Percentiles rank a stretch among this genome's conserved stretches.
phyloP scores from a whole-genome alignment of 257 asterid genomes.

The Gardenia jasminoides region DNA sequence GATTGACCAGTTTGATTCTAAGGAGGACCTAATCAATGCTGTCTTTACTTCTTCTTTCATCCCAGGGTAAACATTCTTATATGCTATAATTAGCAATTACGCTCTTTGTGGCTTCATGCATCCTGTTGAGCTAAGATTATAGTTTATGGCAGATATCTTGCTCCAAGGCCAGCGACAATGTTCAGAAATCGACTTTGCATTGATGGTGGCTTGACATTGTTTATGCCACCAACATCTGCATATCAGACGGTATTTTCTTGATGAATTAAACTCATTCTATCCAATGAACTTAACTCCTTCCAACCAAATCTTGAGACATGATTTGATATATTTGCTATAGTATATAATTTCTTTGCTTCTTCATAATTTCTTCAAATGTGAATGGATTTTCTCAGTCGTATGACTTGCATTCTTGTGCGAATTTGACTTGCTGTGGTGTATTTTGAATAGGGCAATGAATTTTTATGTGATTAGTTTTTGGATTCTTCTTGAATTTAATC shows the following conservation, averaged over 20 bases:
- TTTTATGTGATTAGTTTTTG: neutral
- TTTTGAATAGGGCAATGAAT: neutral
- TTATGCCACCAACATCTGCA: conserved; percentile 98
- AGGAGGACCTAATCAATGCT: conserved; percentile 88
- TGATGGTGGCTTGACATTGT: conserved; percentile 90
- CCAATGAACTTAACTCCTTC: neutral
- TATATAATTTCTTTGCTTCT: neutral
- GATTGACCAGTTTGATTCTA: conserved; percentile 91
- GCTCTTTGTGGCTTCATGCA: conserved; percentile 17
- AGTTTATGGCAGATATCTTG: conserved; percentile 67
- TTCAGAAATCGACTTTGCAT: conserved; percentile 79
- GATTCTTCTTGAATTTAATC: neutral
- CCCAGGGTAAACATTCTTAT: conserved; percentile 62
- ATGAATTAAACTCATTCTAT: too few relatives aligned
- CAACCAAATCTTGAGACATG: neutral
- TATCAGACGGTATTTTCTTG: conserved; percentile 55
- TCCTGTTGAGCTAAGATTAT: conserved; percentile 20
- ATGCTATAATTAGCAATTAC: conserved; percentile 6
- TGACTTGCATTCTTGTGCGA: neutral
- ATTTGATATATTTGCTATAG: neutral
- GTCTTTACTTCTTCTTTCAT: conserved; percentile 90
- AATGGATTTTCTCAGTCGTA: neutral
- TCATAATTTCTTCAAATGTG: neutral
- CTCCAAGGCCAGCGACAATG: conserved; percentile 92
- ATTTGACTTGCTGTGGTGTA: neutral